Evolutionary conservation across 2,329 filamentous ascomycete genomes (phyloP), one percentile per base, ranked within the genome.

Genomic region (Microdochium trichocladiopsis): DNA sequence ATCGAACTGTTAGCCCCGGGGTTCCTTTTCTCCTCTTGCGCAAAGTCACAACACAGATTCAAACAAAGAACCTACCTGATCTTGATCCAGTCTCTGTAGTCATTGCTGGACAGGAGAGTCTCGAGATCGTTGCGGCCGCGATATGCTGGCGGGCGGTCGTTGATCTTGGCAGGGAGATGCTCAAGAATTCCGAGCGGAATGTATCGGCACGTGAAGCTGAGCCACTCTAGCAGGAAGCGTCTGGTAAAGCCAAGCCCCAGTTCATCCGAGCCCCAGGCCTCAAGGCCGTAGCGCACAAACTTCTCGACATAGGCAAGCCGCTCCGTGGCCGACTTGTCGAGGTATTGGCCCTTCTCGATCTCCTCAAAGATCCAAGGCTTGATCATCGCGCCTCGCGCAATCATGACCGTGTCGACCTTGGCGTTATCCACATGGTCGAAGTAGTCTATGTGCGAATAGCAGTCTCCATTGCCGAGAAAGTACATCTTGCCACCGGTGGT

Each of bases 361-460:
- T 99, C 94, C 69, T 99, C 94, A 65, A 97, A 99, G 56, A 99
- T 77, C 94, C 94, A 99, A 1, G 94, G 94, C 73, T 99, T 99
- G 72, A 97, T 90, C 53, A 99, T 80, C 10, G 94, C 94, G 52
- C 94, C 94, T 55, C 94, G 88, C n/a, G 86, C 94, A 55, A 97
- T 84, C 94, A 99, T 97, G 65, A 96, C 88, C n/a, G 84, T 84
- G 72, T 97, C 93, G 47, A 97, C 91, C 48, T 83, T 82, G 33
- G 89, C 80, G 54, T 93, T 80, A 48, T 86, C 78, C 37, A 97
- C 76, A 63, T 94, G 85, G 53, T 84, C 74, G 57, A 84, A 84
- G 73, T 97, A 97, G 66, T 97, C 91, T 28, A 85, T 73, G 68
- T 97, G 91, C 4, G 91, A 96, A 73, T 90, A 96, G 70, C 92